Evolutionary conservation across 2,329 filamentous ascomycete genomes (phyloP), one percentile per base, ranked within the genome.

Genomic region (Colletotrichum chrysophilum): DNA sequence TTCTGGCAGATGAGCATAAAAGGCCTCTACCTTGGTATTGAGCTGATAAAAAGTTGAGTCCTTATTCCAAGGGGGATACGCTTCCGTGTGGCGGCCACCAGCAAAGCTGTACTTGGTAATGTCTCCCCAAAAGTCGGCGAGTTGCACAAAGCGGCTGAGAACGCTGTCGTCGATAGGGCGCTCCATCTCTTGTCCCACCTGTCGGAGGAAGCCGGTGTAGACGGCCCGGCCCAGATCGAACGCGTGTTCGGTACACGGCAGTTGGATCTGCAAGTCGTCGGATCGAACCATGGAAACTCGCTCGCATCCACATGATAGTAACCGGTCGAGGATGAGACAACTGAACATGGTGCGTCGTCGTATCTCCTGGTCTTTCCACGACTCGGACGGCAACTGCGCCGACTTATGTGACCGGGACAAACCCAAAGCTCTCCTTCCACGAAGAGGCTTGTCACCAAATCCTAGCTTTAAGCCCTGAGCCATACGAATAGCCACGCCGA

Each of bases 271-370:
- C 8, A 94, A 83, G 72, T 93, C 91, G 5, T 91, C 87, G 2
- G 90, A 85, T 48, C 88, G 87, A 58, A 95, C 88, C 80, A 91
- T 92, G 16, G 89, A 88, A 2, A 90, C 88, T 26, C 93, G 87
- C 68, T 91, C 89, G 76, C 90, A 91, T 24, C 93, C 93, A 78
- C 90, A 92, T 43, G 92, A 90, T 28, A 95, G 85, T 82, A 94
- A 91, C 4, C 93, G 90, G 81, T 95, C 94, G 78, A 95, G 87
- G 67, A 95, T 92, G 74, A 94, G 92, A 79, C 93, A 94, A 78
- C 93, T 94, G 86, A 93, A 95, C 86, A 95, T 94, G 1, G 93
- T 94, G 8, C 94, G 89, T 30, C 94, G 88, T 75, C 89, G 87
- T 14, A 93, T 89, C 81, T 95, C 94, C 73, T 91, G 80, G 69